These are phyloP conservation scores for Verticillium albo-atrum DNA, from an alignment of 2,329 filamentous ascomycete species.

Conservation along the genomic window DNA sequence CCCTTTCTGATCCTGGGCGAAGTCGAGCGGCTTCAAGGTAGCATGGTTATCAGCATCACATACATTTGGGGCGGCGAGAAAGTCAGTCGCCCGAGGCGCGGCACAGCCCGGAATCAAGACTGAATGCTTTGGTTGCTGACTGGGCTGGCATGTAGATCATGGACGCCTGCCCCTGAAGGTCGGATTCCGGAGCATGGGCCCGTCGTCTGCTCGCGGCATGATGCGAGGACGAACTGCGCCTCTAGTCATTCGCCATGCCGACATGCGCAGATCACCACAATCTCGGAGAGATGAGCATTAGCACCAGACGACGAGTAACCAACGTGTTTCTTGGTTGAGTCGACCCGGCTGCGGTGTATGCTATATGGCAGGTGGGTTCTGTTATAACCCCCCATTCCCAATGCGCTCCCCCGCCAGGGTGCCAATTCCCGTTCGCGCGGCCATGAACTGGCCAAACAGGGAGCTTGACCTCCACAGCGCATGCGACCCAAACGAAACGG, in stretches of 20 bases:
- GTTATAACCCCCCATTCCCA: background rate
- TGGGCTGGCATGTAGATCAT: background rate
- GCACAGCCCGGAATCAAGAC: too few relatives aligned
- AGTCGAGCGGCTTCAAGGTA: too few relatives aligned
- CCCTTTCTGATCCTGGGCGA: too few relatives aligned
- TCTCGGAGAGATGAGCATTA: background rate
- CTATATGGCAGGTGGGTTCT: background rate
- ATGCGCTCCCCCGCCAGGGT: background rate
- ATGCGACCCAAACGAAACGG: background rate
- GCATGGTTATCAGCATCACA: too few relatives aligned
- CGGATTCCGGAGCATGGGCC: background rate
- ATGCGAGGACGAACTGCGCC: background rate
- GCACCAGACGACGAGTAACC: background rate
- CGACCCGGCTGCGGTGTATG: background rate
- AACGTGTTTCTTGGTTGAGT: background rate
- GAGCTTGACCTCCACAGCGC: background rate
- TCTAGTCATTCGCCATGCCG: background rate
- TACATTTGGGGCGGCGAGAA: background rate
- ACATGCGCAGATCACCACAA: background rate
- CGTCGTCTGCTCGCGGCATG: background rate
- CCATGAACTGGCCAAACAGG: background rate
- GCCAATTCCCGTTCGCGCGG: background rate
- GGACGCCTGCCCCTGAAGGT: background rate
- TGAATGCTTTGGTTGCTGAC: too few relatives aligned
- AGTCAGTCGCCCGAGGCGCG: too few relatives aligned